Evolutionary conservation across 1,139 yeast genomes (phyloP), one percentile per base, ranked within the genome.

Genomic region (Magnusiomyces sp.): DNA sequence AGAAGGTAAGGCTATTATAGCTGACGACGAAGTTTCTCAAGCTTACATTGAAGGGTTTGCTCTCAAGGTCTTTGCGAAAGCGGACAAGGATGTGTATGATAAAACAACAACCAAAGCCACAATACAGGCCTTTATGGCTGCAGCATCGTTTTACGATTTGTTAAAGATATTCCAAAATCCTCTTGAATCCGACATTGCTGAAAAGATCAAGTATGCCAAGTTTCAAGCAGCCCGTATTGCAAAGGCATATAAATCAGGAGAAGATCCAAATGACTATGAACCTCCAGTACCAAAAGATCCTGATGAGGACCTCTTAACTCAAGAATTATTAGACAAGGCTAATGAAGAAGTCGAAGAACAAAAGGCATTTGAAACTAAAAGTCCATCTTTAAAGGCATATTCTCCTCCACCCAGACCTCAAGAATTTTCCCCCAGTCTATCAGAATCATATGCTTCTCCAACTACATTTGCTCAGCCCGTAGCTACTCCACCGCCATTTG

Each of bases 11-110:
- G 71, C 70, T 20, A 73, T 83, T 5, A 69, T 86, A 46, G 68
- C 66, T 33, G 86, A 83, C 57, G 79, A 77, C 55, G 75, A 73
- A 14, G 68, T 79, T 14, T 77, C 88, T 3, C 68, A 77, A 50
- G 76, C 77, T 11, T 74, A 81, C 41, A 80, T 84, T 2, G 72
- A 79, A 57, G 71, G 73, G 47, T 87, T 88, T 66, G 76, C 82
- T 2, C 73, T 76, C 60, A 73, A 74, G 53, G 72, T 88, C 37
- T 83, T 83, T 64, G 80, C 77, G 49, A 71, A 74, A 33, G 76
- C 77, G 1, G 74, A 75, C 46, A 60, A 62, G 16, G 79, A 76
- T 40, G 69, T 79, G 13, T 65, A 69, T 14, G 63, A 62, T 41
- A 72, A 49, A 38, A 43, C 49, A 10, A 45, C 49, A 4, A 58